Base-by-base conservation (phyloP, 164 flowering plant species). In the Liquidambar formosana region DNA sequence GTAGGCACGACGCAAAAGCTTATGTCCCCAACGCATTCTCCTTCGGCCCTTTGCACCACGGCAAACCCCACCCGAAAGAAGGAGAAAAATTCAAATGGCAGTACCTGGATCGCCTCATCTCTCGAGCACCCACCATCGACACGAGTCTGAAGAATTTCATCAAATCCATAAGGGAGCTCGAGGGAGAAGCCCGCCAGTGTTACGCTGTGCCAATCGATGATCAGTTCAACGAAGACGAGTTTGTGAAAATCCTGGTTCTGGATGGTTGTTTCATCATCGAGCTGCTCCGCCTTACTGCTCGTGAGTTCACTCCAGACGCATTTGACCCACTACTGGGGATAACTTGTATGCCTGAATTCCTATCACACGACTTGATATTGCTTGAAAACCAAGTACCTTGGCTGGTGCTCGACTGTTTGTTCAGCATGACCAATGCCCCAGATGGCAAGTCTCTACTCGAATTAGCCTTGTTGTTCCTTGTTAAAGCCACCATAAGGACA, bases 311-410 rank as follows among this genome's bases (percentile, higher is more conserved):
- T 8, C 68, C 9, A 59, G 68, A 58, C 10, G 28, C 16, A 57
- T 11, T 22, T 26, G 69, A 74, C 26, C 72, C 67, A 33, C 59
- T n/a, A n/a, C 64, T 16, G 19, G 23, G 58, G 28, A n/a, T 8
- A 45, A 5, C 68, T 9, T 61, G 69, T 10, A 53, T 73, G 44
- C 58, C 10, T 4, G 45, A 52, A 23, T 61, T 10, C 22, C 16
- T 73, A 5, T 1, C 27, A n/a, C 74, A 49, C 14, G 85, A 82
- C 61, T 26, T 79, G 66, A 21, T 70, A 0, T 33, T 82, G 47
- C 54, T 79, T 0, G 84, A 81, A 63, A 81, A 81, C 27, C 84
- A 81, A 63, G 23, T 81, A 9, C 81, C 84, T 8, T 79, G 64
- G 46, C 25, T 68, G 46, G 71, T 73, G 8, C 76, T 74, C 0